A percentile compares a stretch with the other conserved stretches of the same genome.
phyloP scores from a whole-genome alignment of 768 basidiomycete genomes.

The Postia placenta region DNA sequence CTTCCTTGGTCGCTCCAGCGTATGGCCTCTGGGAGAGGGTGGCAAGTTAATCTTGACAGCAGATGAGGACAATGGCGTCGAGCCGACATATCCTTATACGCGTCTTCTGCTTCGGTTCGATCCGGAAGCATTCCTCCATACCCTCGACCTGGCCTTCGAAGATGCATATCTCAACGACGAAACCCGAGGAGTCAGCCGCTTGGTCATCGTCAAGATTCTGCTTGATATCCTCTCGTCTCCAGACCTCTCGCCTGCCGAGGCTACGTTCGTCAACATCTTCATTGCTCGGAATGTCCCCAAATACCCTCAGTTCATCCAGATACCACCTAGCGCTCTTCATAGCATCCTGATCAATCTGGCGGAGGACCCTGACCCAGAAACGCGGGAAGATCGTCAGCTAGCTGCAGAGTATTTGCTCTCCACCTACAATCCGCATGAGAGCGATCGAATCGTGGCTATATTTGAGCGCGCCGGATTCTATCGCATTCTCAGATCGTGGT shows the following conservation, averaged over 20 bases:
- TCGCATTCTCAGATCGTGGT: conserved; percentile 80
- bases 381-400: conserved; percentile 89
- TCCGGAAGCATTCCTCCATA: conserved; percentile 89
- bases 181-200: conserved; percentile 57
- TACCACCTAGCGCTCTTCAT: conserved; percentile 65
- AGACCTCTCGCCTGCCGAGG: conserved; percentile 52
- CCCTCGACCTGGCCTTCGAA: conserved; percentile 92
- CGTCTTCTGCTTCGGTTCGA: conserved; percentile 82
- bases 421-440: conserved; percentile 79
- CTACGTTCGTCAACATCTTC: conserved; percentile 90
- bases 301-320: conserved; percentile 80
- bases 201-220: conserved; percentile 77
- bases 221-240: conserved; percentile 66
- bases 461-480: conserved; percentile 87
- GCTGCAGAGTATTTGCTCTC: conserved; percentile 94
- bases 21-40: conserved; percentile 71
- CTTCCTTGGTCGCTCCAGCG: conserved; percentile 72
- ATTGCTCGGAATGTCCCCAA: conserved; percentile 95
- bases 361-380: conserved; percentile 65
- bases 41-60: conserved; percentile 72
- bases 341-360: conserved; percentile 74
- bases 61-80: conserved; percentile 65
- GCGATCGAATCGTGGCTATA: conserved; percentile 54
- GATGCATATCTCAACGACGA: conserved; percentile 86
- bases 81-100: conserved; percentile 88